phyloP scores from a whole-genome alignment of 805 yeast genomes.

The Cyberlindnera mrakii region DNA sequence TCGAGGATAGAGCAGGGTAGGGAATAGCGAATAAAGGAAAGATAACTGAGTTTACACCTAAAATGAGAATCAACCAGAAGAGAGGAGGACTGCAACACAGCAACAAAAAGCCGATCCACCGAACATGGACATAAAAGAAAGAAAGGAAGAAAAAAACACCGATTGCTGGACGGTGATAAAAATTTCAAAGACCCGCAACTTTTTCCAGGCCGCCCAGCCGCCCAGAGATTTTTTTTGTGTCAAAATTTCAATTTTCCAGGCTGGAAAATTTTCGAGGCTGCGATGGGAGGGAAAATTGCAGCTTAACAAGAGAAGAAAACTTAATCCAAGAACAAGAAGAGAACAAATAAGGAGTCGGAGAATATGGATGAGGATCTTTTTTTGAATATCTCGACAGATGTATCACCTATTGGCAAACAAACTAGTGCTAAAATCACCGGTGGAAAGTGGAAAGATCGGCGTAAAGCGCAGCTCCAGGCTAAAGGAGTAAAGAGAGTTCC shows the following conservation, averaged over 20 bases:
- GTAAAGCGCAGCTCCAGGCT: constrained; percentile 33
- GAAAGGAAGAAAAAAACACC: too few relatives aligned
- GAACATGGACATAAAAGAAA: too few relatives aligned
- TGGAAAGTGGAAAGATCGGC: constrained; percentile 79
- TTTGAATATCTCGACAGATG: constrained; percentile 57
- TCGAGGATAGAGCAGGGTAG: too few relatives aligned
- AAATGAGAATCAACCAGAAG: too few relatives aligned
- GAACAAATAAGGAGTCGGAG: too few relatives aligned
- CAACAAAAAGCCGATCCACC: too few relatives aligned
- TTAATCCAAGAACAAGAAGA: too few relatives aligned
- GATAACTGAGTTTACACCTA: too few relatives aligned
- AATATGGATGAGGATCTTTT: constrained; percentile 62
- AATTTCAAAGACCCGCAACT: too few relatives aligned
- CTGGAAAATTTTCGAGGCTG: background rate
- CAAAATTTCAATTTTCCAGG: background rate
- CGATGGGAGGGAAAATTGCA: background rate
- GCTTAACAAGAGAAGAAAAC: background rate
- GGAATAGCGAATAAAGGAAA: too few relatives aligned
- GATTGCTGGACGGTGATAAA: too few relatives aligned
- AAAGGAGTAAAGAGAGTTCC: constrained; percentile 16
- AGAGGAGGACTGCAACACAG: too few relatives aligned
- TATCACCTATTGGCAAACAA: constrained; percentile 16
- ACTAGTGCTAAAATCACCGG: constrained; percentile 45
- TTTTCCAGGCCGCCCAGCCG: background rate
- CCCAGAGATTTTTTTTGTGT: background rate